These are phyloP conservation scores for Phytophthora citricola DNA, from an alignment of 352 stramenopile genomes.

Conservation along the genomic window DNA sequence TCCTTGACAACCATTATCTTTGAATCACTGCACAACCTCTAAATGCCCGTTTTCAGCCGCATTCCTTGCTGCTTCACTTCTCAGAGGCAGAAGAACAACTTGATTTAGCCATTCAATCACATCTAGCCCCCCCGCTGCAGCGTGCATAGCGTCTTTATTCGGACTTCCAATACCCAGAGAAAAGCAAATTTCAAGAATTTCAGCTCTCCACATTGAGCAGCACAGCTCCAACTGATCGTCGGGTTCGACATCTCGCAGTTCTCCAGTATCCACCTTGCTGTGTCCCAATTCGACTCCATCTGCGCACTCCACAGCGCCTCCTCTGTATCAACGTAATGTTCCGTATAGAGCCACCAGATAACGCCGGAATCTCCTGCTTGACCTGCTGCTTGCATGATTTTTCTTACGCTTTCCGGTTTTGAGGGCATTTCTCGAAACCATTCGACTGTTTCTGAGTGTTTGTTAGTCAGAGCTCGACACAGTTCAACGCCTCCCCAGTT, in stretches of 20 bases:
- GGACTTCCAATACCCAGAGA: not conserved
- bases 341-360: slow-evolving; percentile 15
- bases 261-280: slow-evolving; percentile 20
- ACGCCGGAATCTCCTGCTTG: slow-evolving; percentile 6
- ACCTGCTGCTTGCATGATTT: slow-evolving; percentile 21
- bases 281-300: slow-evolving; percentile 4
- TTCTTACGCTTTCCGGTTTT: slow-evolving; percentile 6
- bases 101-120: slow-evolving; percentile 26
- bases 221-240: slow-evolving; percentile 11
- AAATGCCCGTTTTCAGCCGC: slow-evolving; percentile 15
- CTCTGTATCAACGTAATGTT: slow-evolving; percentile 4
- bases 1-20: slow-evolving; percentile 6
- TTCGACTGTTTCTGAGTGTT: slow-evolving; percentile 40
- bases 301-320: slow-evolving; percentile 14
- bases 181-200: slow-evolving; percentile 15
- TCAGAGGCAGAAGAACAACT: slow-evolving; percentile 6
- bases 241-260: slow-evolving; percentile 10
- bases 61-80: slow-evolving; percentile 7
- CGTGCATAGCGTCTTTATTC: slow-evolving; percentile 8
- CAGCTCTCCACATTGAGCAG: slow-evolving; percentile 10
- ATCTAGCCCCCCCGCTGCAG: slow-evolving; percentile 15
- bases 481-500: slow-evolving; percentile 30
- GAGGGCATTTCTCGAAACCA: slow-evolving; percentile 45
- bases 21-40: slow-evolving; percentile 22
- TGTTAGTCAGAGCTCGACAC: slow-evolving; percentile 32